These are phyloP conservation scores for Neurospora sp. DNA, from an alignment of 495 filamentous ascomycete genomes.

Conservation along the genomic window DNA sequence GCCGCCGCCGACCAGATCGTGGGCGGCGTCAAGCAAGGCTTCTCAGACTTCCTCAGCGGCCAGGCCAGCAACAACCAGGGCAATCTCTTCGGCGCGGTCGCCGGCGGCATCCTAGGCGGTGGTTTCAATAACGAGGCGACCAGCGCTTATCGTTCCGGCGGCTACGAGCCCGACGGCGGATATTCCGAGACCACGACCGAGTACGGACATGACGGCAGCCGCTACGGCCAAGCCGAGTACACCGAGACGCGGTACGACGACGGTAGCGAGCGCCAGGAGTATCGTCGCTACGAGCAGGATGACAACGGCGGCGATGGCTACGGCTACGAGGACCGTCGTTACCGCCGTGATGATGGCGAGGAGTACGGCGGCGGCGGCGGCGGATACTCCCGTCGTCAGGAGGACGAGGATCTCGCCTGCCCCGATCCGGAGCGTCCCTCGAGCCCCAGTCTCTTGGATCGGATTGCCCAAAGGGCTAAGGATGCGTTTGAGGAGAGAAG, in stretches of 20 bases:
- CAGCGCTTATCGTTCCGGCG: slow-evolving; percentile 28
- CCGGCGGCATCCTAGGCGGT: slow-evolving; percentile 37
- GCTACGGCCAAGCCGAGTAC: slow-evolving; percentile 39
- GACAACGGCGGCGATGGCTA: slow-evolving; percentile 23
- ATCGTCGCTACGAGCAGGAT: slow-evolving; percentile 32
- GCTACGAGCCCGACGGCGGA: slow-evolving; percentile 28
- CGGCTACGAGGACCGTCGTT: slow-evolving; percentile 26
- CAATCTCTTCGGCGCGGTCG: slow-evolving; percentile 30
- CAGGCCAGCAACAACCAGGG: slow-evolving; percentile 26
- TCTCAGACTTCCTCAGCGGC: slow-evolving; percentile 22
- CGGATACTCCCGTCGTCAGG: slow-evolving; percentile 1
- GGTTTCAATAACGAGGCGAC: slow-evolving; percentile 32
- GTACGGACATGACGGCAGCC: slow-evolving; percentile 32
- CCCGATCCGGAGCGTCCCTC: neutral
- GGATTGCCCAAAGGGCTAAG: slow-evolving; percentile 14
- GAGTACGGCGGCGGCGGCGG: neutral
- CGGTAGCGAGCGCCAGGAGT: slow-evolving; percentile 36
- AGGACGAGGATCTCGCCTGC: slow-evolving; percentile 1
- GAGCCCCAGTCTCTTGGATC: slow-evolving; percentile 18
- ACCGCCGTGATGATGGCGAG: slow-evolving; percentile 16
- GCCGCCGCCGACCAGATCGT: slow-evolving; percentile 37
- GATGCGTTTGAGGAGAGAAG: slow-evolving; percentile 15
- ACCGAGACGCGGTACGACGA: slow-evolving; percentile 30
- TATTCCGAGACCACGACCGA: slow-evolving; percentile 33
- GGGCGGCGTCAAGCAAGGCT: slow-evolving; percentile 31